These are phyloP conservation scores for Ramaria sp. DNA, from an alignment of 768 basidiomycete genomes.

Conservation along the genomic window DNA sequence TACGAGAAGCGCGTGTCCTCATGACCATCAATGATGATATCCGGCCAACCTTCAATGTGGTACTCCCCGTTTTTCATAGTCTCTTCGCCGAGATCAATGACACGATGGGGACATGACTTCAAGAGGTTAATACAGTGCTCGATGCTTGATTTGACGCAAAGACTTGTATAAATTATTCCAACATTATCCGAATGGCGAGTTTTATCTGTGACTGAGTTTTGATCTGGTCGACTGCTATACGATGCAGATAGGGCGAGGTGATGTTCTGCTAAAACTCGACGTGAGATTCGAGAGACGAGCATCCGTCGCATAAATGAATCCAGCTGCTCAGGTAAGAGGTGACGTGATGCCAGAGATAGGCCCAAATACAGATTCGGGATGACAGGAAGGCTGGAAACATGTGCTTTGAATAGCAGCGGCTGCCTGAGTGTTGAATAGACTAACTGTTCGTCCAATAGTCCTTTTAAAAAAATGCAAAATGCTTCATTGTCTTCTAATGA, in stretches of 20 bases:
- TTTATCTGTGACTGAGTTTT: slow-evolving; percentile 29
- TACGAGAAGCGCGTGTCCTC: slow-evolving; percentile 64
- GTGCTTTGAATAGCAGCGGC: background rate
- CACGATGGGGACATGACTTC: slow-evolving; percentile 33
- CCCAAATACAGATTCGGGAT: slow-evolving; percentile 80
- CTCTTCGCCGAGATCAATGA: slow-evolving; percentile 27
- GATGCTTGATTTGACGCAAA: slow-evolving; percentile 61
- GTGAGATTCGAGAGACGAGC: slow-evolving; percentile 83
- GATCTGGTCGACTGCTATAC: slow-evolving; percentile 24
- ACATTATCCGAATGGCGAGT: slow-evolving; percentile 37
- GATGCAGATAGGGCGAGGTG: slow-evolving; percentile 72
- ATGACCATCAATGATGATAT: slow-evolving; percentile 66
- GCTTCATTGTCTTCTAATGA: slow-evolving; percentile 62
- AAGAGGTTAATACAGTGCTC: slow-evolving; percentile 56
- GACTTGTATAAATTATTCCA: slow-evolving; percentile 73
- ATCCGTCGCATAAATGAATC: slow-evolving; percentile 87
- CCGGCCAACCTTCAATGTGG: slow-evolving; percentile 37
- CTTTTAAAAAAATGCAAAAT: slow-evolving; percentile 65
- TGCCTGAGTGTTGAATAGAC: slow-evolving; percentile 16
- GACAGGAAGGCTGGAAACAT: slow-evolving; percentile 45
- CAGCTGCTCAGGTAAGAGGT: slow-evolving; percentile 65
- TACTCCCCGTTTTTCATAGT: slow-evolving; percentile 10
- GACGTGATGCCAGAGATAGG: slow-evolving; percentile 73
- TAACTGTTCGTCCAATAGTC: slow-evolving; percentile 68
- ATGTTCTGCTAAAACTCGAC: slow-evolving; percentile 82